A percentile compares a stretch with the other conserved stretches of the same genome.
Conservation (phyloP, 805 yeast genomes). For the Kazachstania psychrophila region DNA sequence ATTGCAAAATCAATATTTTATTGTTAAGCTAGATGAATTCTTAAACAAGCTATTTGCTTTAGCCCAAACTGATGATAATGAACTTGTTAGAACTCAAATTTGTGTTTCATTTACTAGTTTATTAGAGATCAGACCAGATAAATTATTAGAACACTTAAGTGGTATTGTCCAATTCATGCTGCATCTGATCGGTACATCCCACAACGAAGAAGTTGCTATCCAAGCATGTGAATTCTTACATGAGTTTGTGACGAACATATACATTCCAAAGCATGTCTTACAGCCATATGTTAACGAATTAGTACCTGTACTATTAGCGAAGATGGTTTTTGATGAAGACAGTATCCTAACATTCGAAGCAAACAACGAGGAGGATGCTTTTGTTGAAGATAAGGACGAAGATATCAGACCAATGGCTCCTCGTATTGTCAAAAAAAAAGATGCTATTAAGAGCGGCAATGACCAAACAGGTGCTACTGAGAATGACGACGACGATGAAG, state of each 20-base stretch:
- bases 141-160: conserved; percentile 63
- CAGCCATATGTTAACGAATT: conserved; percentile 50
- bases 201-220: conserved; percentile 66
- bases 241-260: conserved; percentile 55
- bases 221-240: conserved; percentile 91
- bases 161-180: conserved; percentile 83
- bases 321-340: conserved; percentile 83
- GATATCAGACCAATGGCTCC: conserved; percentile 81
- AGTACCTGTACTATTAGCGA: conserved; percentile 66
- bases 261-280: conserved; percentile 44
- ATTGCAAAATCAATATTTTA: conserved; percentile 55
- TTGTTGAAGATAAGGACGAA: conserved; percentile 72
- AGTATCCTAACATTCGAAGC: conserved; percentile 59
- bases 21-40: conserved; percentile 56
- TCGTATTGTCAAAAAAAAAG: conserved; percentile 43
- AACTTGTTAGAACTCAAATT: conserved; percentile 59
- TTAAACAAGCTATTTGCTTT: conserved; percentile 55
- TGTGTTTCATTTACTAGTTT: conserved; percentile 68
- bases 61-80: conserved; percentile 48
- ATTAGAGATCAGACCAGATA: conserved; percentile 72
- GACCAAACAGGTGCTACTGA: conserved; percentile 44
- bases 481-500: conserved; percentile 50
- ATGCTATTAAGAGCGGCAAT: conserved; percentile 34
- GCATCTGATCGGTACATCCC: conserved; percentile 54
- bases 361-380: conserved; percentile 58